Percentiles rank a stretch among this genome's conserved stretches.
phyloP scores from a whole-genome alignment of 345 rosid species.

The Camelina sativa region DNA sequence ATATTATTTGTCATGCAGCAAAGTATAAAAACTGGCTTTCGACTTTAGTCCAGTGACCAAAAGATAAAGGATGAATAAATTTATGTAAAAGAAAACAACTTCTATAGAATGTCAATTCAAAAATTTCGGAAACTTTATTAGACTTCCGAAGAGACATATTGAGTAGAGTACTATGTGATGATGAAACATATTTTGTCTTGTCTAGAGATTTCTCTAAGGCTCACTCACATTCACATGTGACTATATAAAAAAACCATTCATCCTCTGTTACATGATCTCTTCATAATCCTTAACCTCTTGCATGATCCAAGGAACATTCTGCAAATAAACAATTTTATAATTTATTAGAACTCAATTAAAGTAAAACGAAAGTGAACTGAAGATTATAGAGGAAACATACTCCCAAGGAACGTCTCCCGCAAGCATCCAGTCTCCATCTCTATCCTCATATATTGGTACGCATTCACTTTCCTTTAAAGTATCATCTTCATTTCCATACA shows the following conservation, averaged over 20 bases:
- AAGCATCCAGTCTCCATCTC: conserved; percentile 91
- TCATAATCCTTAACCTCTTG: conserved; percentile 71
- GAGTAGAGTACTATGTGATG: neutral
- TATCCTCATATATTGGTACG: conserved; percentile 80
- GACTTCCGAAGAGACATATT: neutral
- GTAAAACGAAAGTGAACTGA: neutral
- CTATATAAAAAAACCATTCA: conserved; percentile 1
- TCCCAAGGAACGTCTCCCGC: conserved; percentile 93
- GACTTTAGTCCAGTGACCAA: neutral
- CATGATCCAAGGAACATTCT: conserved; percentile 74
- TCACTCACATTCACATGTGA: conserved; percentile 9
- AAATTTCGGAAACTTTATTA: neutral
- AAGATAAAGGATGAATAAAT: neutral
- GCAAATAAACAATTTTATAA: neutral
- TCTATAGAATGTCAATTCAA: neutral
- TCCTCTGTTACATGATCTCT: conserved; percentile 42
- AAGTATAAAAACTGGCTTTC: neutral
- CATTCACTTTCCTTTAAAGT: conserved; percentile 52
- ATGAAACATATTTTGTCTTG: no score
- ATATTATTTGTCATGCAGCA: neutral
- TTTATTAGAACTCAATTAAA: neutral
- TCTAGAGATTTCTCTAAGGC: conserved; percentile 22
- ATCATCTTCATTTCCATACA: conserved; percentile 41
- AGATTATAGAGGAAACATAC: conserved; percentile 47
- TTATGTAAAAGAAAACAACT: neutral